Evolutionary conservation across 2,329 filamentous ascomycete species (phyloP), one percentile per base, ranked within the genome.

Genomic region (Lecanoromycetidae sp.): DNA sequence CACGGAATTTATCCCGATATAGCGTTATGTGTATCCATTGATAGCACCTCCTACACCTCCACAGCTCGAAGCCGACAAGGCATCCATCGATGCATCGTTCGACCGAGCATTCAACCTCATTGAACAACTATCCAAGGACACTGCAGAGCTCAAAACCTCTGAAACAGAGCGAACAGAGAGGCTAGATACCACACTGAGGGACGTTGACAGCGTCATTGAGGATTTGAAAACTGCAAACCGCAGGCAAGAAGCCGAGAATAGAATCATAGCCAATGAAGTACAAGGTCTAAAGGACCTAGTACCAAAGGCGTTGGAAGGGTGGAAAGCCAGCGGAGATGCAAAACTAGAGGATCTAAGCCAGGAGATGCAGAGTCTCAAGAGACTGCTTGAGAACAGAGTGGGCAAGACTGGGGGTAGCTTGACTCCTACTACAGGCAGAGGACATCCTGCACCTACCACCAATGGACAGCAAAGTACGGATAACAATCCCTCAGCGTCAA

Each of bases 1-100:
- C n/a, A n/a, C n/a, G n/a, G n/a, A n/a, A n/a, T n/a, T n/a, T n/a
- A 66, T 53, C 32, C 25, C 15, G 38, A 5, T 20, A 41, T 57
- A 93, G 79, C 85, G 91, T 59, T 98, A 98, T 59, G 80, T 98
- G 49, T 78, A 84, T 54, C 91, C 91, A 34, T 71, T 98, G 23
- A 87, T 98, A 51, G 82, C 88, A 10, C 93, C 91, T 3, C 91
- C 91, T 1, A 98, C 91, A 1, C 86, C 87, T 8, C 87, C 93
- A 48, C 87, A 94, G 60, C 72, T 98, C 8, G 87, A 95, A 60
- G 83, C 93, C 62, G 91, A 98, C 64, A 98, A 98, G 66, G 79
- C 86, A 52, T 78, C 79, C 32, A 88, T 98, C 49, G 88, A 96
- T 62, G 87, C 88, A 54, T 84, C 90, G 50, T 98, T 98, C 64